Evolutionary conservation across 345 rosid genomes (phyloP).

Genomic region (Hibiscus mutabilis): DNA sequence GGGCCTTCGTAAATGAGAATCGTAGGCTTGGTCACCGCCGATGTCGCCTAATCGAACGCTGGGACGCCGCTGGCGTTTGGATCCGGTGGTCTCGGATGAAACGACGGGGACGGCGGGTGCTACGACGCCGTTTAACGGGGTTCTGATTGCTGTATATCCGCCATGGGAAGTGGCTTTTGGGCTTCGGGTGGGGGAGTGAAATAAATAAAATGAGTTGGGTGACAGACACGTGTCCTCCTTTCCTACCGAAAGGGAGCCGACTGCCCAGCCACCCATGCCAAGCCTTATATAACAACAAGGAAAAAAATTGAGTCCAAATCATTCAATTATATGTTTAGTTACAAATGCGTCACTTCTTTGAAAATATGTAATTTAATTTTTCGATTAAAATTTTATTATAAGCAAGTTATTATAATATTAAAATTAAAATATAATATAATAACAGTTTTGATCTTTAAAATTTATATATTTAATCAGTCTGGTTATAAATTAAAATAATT

Average conservation of each 20-base stretch:
- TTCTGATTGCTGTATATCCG: slow-evolving; percentile 44
- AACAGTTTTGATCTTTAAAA: too few relatives aligned
- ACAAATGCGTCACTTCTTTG: too few relatives aligned
- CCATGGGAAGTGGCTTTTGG: slow-evolving; percentile 27
- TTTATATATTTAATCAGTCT: too few relatives aligned
- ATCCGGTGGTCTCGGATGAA: slow-evolving; percentile 47
- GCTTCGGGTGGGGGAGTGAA: neutral
- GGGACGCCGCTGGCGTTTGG: slow-evolving; percentile 79
- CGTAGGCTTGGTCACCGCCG: slow-evolving; percentile 70
- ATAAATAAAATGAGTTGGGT: neutral
- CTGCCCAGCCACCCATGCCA: too few relatives aligned
- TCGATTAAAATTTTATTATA: too few relatives aligned
- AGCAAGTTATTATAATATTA: too few relatives aligned
- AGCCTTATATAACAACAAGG: too few relatives aligned
- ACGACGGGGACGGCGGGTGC: slow-evolving; percentile 22
- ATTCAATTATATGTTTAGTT: too few relatives aligned
- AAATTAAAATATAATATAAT: too few relatives aligned
- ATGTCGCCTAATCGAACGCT: slow-evolving; percentile 90
- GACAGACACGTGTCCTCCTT: neutral
- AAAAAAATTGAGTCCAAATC: too few relatives aligned
- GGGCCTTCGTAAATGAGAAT: slow-evolving; percentile 40
- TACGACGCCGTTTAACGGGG: slow-evolving; percentile 41
- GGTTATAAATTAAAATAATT: too few relatives aligned
- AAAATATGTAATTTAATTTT: too few relatives aligned
- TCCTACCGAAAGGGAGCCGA: neutral